Evolutionary conservation across 2,329 filamentous ascomycete species (phyloP), one percentile per base, ranked within the genome.

Genomic region (Thermothelomyces thermophilus): DNA sequence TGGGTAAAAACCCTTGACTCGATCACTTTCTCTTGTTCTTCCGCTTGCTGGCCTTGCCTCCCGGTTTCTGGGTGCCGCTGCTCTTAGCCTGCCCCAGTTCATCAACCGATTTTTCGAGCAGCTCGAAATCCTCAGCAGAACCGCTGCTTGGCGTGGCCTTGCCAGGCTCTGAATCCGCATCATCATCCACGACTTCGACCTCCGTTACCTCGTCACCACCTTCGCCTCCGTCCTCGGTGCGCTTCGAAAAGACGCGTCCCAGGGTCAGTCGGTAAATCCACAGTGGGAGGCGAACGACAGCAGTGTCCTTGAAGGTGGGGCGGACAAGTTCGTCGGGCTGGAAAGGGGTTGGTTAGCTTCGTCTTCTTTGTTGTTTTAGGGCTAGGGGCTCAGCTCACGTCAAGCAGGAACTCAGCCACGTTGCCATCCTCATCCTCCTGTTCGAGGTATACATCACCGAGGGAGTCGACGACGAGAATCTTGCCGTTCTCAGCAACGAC

Each of bases 401-500:
- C 91, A 53, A 98, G 82, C 56, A 96, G 72, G 64, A 84, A 95
- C 65, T 96, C 88, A 58, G 86, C 80, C 28, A 82, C 78, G 48
- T 87, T 82, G 46, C 93, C 93, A 20, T 96, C 88, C 58, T 90
- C 90, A 45, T 89, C 88, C 61, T 88, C 79, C 64, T 95, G 87
- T 68, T 97, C 90, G n/a, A 98, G 75, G 64, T 88, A 98, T 11
- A 98, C 93, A 60, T 96, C 90, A 24, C 93, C 93, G 9, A 85
- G 74, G 0, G 87, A 88, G 68, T 98, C 91, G 3, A 98, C 93
- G 49, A 98, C 84, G 33, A 98, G 74, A 1, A 95, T 77, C 73
- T 97, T 98, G 58, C 93, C 93, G 62, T 98, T 98, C 73, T 95
- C 86, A 2, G 90, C 91, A 22, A 90, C 81, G 14, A 97, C 88